phyloP scores from a whole-genome alignment of 1,284 basidiomycete genomes.

The Kalmanozyma brasiliensis region DNA sequence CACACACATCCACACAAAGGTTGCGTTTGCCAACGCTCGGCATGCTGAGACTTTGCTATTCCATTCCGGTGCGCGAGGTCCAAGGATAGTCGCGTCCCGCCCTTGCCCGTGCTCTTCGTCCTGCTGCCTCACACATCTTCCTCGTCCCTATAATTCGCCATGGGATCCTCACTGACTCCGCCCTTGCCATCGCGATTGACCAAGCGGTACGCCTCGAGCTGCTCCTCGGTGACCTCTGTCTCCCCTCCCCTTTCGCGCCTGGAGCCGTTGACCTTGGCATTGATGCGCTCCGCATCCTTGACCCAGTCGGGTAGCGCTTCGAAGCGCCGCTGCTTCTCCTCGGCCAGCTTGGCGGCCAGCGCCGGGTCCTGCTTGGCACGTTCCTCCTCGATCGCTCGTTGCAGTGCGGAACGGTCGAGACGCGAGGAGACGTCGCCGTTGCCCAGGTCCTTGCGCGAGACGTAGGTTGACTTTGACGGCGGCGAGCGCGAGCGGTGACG shows the following conservation, averaged over 20 bases:
- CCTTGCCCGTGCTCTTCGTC: no score
- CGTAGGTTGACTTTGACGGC: constrained; percentile 1
- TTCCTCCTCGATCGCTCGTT: constrained; percentile 37
- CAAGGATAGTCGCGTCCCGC: no score
- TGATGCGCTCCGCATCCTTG: constrained; percentile 47
- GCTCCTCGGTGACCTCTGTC: constrained; percentile 88
- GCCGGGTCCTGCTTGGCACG: constrained; percentile 24
- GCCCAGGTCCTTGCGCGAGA: constrained; percentile 10
- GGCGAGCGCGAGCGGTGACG: neutral
- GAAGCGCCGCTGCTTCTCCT: neutral
- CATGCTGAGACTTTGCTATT: no score
- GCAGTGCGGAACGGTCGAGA: constrained; percentile 34
- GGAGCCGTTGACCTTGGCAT: constrained; percentile 51
- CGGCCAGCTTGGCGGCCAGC: constrained; percentile 20
- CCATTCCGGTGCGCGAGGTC: no score
- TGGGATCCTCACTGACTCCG: constrained; percentile 80
- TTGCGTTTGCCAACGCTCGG: no score
- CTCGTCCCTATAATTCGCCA: constrained; percentile 82
- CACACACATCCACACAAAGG: no score
- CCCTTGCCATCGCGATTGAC: constrained; percentile 66
- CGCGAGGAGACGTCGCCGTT: constrained; percentile 14
- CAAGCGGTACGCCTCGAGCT: constrained; percentile 89
- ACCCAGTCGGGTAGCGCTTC: constrained; percentile 52
- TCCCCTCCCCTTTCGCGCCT: constrained; percentile 64
- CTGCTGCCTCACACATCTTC: constrained; percentile 54